Base-by-base conservation (phyloP, 805 yeast genomes). In the Kuraishia ogatae region DNA sequence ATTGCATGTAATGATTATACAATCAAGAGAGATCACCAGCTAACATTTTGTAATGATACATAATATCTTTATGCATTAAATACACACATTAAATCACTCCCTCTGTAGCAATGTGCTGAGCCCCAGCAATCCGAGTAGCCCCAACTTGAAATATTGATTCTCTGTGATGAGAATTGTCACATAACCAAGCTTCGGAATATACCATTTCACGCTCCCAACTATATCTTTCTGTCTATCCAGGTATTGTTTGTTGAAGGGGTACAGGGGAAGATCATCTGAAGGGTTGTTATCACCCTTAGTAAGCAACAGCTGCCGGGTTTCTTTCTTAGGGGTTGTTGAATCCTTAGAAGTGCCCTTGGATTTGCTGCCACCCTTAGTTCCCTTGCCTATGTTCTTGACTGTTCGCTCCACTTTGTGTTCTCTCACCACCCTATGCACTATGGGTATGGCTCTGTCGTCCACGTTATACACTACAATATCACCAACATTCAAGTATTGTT, bases 201-300 rank as follows among this genome's bases (percentile, higher is more conserved):
- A 94, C 1, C 87, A 97, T 70, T 85, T 85, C n/a, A 93, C 99
- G 1, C 91, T 83, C 1, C 98, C 98, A 7, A 89, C 83, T 53
- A 94, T 79, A 65, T 94, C 98, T 15, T 72, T 76, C 48, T 83
- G 79, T 59, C 92, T 84, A 62, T 89, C 84, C 63, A 94, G 74
- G 63, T 94, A 94, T 51, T 74, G 75, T 64, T 89, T 92, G 55
- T 81, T 83, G 60, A 81, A 78, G 1, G 91, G 87, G 66, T 94
- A 94, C 50, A 94, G 76, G 17, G 89, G 85, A 60, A 94, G 77
- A 70, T 94, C 99, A 70, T 94, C 96, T 53, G 87, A 84, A 2
- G 92, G 89, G 67, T 94, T 94, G 68, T 94, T 94, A 69, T 94
- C 99, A 69, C 99, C 99, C 69, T 94, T 94, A 1, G 99, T 94